Conservation (phyloP, 352 stramenopile genomes). For the Albugo candida region DNA sequence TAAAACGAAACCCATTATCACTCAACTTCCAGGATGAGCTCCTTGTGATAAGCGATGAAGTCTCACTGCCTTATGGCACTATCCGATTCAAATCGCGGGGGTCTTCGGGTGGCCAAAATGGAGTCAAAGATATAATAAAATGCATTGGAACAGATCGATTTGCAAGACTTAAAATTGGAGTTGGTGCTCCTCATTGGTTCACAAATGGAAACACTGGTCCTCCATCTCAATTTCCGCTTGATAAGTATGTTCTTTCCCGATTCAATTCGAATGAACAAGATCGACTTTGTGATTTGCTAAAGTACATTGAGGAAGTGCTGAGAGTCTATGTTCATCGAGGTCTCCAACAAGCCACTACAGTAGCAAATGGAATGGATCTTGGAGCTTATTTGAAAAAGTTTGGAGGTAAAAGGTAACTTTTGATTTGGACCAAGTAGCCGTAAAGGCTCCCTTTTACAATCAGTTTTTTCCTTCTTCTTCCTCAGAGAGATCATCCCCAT, state of each 20-base stretch:
- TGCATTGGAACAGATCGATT: conserved; percentile 62
- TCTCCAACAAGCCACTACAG: conserved; percentile 36
- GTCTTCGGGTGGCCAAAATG: conserved; percentile 60
- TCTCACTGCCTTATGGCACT: conserved; percentile 58
- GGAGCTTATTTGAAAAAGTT: conserved; percentile 17
- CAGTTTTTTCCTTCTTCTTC: conserved; percentile 4
- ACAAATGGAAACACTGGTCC: conserved; percentile 33
- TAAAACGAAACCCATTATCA: conserved; percentile 67
- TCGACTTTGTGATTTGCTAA: conserved; percentile 30
- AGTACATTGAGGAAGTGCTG: conserved; percentile 57
- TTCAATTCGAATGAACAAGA: conserved; percentile 70
- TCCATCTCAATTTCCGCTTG: conserved; percentile 54
- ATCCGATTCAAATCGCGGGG: conserved; percentile 69
- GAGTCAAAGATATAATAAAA: conserved; percentile 72
- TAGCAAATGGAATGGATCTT: conserved; percentile 69
- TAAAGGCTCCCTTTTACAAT: neutral
- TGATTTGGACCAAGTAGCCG: no score
- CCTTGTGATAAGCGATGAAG: conserved; percentile 65
- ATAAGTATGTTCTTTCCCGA: conserved; percentile 59
- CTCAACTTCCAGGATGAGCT: conserved; percentile 71
- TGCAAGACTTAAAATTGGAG: conserved; percentile 57
- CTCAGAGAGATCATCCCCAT: conserved; percentile 12
- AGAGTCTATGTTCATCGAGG: conserved; percentile 64
- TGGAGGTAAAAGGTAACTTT: no score
- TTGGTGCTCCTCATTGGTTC: conserved; percentile 68